Conservation (phyloP, 1,284 basidiomycete genomes). For the Cryptococcus amylolentus region DNA sequence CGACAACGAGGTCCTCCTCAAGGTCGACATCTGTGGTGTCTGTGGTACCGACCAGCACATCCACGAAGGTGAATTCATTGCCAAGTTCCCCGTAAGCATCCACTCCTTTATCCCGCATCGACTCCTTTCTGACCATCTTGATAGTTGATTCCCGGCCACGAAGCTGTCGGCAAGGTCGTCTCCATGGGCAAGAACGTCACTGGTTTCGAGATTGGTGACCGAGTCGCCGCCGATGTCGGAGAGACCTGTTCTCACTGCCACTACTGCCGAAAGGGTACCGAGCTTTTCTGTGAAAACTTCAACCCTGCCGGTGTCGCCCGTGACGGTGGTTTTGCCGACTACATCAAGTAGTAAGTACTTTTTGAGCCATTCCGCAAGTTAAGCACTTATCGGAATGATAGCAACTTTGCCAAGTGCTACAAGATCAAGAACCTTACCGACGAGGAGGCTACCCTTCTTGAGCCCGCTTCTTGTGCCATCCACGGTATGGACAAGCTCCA, state of each 20-base stretch:
- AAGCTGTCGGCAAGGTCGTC: conserved; percentile 67
- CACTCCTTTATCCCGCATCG: conserved; percentile 9
- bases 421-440: conserved; percentile 80
- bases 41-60: conserved; percentile 75
- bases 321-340: conserved; percentile 82
- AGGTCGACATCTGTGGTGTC: conserved; percentile 59
- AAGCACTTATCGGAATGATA: conserved; percentile 17
- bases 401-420: conserved; percentile 66
- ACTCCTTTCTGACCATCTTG: conserved; percentile 8
- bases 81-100: conserved; percentile 59
- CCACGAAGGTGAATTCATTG: conserved; percentile 70
- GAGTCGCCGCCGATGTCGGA: conserved; percentile 69
- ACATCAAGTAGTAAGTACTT: conserved; percentile 65
- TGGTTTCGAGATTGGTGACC: conserved; percentile 66
- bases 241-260: conserved; percentile 67
- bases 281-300: conserved; percentile 72
- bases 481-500: conserved; percentile 81
- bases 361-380: neutral
- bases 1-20: conserved; percentile 66
- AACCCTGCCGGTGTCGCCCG: conserved; percentile 68
- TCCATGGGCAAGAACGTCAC: conserved; percentile 67
- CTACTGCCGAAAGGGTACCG: conserved; percentile 74
- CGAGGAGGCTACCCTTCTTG: conserved; percentile 80
- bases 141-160: conserved; percentile 76
- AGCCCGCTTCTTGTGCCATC: conserved; percentile 81